phyloP scores from a whole-genome alignment of 73 alveolate genomes.

The Vitrella brassicaformis region DNA sequence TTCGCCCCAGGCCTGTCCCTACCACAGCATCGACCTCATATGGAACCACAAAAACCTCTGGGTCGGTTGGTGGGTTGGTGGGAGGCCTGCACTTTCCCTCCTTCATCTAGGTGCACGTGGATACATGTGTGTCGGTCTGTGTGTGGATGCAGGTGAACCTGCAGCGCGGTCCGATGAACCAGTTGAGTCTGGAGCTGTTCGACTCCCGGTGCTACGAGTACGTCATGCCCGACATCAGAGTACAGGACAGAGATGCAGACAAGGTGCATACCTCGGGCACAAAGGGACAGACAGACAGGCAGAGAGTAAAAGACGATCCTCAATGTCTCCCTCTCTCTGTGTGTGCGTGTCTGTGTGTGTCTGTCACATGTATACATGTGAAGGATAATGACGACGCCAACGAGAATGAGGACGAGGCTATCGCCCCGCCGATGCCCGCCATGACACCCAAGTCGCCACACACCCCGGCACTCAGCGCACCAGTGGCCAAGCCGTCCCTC shows the following conservation, averaged over 20 bases:
- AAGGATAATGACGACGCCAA: no score
- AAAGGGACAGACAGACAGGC: no score
- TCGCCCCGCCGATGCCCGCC: no score
- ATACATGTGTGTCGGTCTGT: background rate
- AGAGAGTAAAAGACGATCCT: no score
- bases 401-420: no score
- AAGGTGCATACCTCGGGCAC: no score
- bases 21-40: conserved; percentile 76
- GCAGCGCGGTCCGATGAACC: no score
- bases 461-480: no score
- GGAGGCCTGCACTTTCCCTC: background rate
- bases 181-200: conserved; percentile 13
- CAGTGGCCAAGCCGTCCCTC: no score
- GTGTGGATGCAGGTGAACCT: background rate
- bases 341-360: background rate
- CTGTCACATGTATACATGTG: no score
- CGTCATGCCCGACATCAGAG: conserved; percentile 23
- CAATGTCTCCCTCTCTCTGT: background rate
- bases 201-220: conserved; percentile 26
- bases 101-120: background rate
- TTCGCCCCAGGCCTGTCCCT: conserved; percentile 64
- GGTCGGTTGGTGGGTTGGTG: conserved; percentile 30
- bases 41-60: conserved; percentile 87
- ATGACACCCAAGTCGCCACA: no score
- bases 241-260: no score